phyloP scores from a whole-genome alignment of 306 rosid species.

The Vigna unguiculata region DNA sequence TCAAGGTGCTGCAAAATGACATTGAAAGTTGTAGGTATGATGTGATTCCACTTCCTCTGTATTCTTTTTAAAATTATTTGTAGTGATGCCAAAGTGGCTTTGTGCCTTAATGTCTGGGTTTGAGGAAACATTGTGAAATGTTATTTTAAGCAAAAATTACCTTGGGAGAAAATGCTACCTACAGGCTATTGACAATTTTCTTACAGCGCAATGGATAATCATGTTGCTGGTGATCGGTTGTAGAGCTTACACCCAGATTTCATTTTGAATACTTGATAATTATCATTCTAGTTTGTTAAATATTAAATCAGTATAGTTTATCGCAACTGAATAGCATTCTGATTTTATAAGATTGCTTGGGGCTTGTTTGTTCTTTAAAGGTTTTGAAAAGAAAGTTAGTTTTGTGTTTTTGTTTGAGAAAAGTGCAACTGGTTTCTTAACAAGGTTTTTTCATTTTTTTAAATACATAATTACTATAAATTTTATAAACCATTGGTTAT shows the following conservation, averaged over 20 bases:
- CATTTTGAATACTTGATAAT: constrained; percentile 27
- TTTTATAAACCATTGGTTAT: neutral
- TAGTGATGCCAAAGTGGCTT: constrained; percentile 19
- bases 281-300: constrained; percentile 6
- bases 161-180: constrained; percentile 27
- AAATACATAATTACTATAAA: neutral
- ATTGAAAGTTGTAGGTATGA: constrained; percentile 73
- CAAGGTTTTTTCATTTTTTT: neutral
- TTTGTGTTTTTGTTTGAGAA: neutral
- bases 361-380: neutral
- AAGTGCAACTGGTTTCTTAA: neutral
- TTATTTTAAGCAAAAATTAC: constrained; percentile 3
- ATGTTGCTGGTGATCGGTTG: constrained; percentile 27
- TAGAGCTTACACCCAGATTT: neutral
- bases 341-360: neutral
- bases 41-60: constrained; percentile 36
- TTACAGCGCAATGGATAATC: neutral
- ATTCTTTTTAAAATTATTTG: constrained; percentile 18
- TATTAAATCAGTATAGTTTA: neutral
- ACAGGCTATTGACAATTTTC: neutral
- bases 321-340: neutral
- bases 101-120: constrained; percentile 28
- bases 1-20: constrained; percentile 90
- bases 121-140: constrained; percentile 18
- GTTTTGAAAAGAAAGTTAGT: neutral